These are phyloP conservation scores for Pseudogymnoascus sp. DNA, from an alignment of 2,329 filamentous ascomycete species.

Conservation along the genomic window DNA sequence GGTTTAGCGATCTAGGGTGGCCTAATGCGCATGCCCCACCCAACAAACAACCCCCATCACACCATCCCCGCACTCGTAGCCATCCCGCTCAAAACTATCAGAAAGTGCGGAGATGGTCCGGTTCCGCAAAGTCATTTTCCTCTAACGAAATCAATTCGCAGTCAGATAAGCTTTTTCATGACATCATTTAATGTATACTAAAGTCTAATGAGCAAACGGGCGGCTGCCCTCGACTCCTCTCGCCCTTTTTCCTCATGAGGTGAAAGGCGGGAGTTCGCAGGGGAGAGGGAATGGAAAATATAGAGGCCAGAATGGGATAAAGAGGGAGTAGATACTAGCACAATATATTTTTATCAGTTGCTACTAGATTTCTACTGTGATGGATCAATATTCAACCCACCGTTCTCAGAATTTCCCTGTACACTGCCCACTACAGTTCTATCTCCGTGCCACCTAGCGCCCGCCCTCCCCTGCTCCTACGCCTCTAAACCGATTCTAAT, in stretches of 20 bases:
- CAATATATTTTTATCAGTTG: too few relatives aligned
- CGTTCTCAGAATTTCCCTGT: not conserved
- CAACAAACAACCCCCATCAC: not conserved
- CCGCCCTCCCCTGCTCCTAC: not conserved
- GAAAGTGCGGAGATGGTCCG: not conserved
- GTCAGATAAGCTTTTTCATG: not conserved
- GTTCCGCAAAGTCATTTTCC: not conserved
- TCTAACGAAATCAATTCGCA: not conserved
- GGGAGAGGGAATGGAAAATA: too few relatives aligned
- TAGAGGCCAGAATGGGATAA: too few relatives aligned
- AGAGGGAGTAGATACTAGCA: too few relatives aligned
- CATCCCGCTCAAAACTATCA: not conserved
- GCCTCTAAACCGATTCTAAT: not conserved
- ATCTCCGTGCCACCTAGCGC: not conserved
- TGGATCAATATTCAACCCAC: not conserved
- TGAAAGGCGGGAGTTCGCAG: too few relatives aligned
- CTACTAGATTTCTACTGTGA: too few relatives aligned
- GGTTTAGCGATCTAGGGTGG: not conserved
- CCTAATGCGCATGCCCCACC: not conserved
- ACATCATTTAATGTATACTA: too few relatives aligned
- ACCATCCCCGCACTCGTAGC: not conserved
- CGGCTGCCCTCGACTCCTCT: not conserved
- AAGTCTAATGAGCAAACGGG: too few relatives aligned
- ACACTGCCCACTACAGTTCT: not conserved
- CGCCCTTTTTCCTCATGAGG: not conserved